phyloP scores from a whole-genome alignment of 331 rosid genomes.

The Saraca asoca region DNA sequence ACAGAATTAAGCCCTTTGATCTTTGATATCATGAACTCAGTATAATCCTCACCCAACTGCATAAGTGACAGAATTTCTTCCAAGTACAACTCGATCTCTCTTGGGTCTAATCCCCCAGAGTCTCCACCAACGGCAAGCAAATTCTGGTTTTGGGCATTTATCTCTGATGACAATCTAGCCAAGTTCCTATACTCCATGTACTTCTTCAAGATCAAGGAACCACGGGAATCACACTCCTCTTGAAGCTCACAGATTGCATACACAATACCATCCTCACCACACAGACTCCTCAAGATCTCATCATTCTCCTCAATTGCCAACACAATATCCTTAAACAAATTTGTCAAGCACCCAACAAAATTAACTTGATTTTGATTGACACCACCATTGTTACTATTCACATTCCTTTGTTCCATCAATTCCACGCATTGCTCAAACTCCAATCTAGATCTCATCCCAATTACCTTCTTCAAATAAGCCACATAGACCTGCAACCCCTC shows the following conservation, averaged over 20 bases:
- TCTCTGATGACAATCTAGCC: conserved; percentile 71
- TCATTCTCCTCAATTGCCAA: conserved; percentile 83
- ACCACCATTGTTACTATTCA: conserved; percentile 24
- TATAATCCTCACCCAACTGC: conserved; percentile 92
- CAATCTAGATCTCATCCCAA: conserved; percentile 82
- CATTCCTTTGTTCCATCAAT: conserved; percentile 61
- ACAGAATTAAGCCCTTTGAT: conserved; percentile 79
- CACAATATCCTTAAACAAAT: conserved; percentile 85
- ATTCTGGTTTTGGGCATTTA: conserved; percentile 75
- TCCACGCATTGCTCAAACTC: conserved; percentile 83
- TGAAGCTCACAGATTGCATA: conserved; percentile 95
- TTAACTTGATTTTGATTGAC: conserved; percentile 44
- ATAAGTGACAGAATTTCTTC: conserved; percentile 81
- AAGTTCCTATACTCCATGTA: conserved; percentile 87
- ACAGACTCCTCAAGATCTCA: conserved; percentile 73
- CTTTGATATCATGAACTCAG: conserved; percentile 81
- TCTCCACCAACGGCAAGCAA: conserved; percentile 75
- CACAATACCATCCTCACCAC: conserved; percentile 95
- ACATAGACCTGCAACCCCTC: conserved; percentile 92
- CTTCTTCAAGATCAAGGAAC: conserved; percentile 81
- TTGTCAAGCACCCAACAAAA: conserved; percentile 79
- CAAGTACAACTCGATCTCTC: conserved; percentile 82
- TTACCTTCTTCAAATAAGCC: conserved; percentile 81
- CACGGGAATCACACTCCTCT: conserved; percentile 90
- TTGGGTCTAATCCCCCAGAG: conserved; percentile 79